phyloP scores from a whole-genome alignment of 1,139 yeast genomes.

The Scheffersomyces illinoinensis region DNA sequence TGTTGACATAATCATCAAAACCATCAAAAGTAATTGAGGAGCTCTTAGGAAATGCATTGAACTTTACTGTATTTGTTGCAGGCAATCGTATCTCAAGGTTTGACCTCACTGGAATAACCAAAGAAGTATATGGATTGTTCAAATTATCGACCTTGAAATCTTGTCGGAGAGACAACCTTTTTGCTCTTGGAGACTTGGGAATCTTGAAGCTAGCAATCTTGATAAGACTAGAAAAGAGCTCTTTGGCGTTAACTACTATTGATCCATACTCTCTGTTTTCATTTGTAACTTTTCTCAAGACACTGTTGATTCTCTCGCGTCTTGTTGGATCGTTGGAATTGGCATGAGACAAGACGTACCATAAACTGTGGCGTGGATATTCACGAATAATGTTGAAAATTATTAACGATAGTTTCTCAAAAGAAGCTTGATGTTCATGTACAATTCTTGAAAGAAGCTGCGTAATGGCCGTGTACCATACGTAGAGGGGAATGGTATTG shows the following conservation, averaged over 20 bases:
- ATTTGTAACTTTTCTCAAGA: constrained; percentile 22
- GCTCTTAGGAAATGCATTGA: constrained; percentile 55
- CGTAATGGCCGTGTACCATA: constrained; percentile 85
- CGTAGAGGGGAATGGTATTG: constrained; percentile 54
- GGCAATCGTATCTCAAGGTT: constrained; percentile 74
- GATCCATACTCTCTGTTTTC: constrained; percentile 13
- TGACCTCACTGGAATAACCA: constrained; percentile 80
- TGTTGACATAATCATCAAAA: constrained; percentile 63
- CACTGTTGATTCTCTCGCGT: constrained; percentile 45
- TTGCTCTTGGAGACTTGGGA: constrained; percentile 36
- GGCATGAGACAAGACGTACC: constrained; percentile 78
- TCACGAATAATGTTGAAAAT: constrained; percentile 56
- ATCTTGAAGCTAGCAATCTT: constrained; percentile 34
- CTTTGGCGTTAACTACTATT: constrained; percentile 29
- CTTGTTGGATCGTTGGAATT: constrained; percentile 66
- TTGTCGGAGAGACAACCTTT: constrained; percentile 36
- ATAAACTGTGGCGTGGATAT: constrained; percentile 81
- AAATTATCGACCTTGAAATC: constrained; percentile 48
- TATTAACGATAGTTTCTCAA: constrained; percentile 55
- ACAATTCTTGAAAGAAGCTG: constrained; percentile 81
- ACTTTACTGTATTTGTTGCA: constrained; percentile 42
- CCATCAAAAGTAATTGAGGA: constrained; percentile 54
- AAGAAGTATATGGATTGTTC: constrained; percentile 54
- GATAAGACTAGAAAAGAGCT: constrained; percentile 37
- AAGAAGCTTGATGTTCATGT: constrained; percentile 62